Conservation (phyloP, 441 rosid species). For the Populus trichocarpa region DNA sequence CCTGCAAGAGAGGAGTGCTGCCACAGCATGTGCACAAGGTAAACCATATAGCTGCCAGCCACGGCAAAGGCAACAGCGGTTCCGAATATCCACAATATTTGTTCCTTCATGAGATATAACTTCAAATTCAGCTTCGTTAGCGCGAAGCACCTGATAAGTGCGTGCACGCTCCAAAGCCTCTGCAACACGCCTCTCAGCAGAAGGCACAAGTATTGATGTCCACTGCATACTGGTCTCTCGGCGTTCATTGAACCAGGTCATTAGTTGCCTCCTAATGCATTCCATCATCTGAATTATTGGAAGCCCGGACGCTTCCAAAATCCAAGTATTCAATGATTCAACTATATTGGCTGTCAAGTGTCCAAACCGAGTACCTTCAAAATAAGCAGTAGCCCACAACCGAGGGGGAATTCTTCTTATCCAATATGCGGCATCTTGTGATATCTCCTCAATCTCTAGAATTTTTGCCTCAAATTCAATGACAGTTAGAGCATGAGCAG, state of each 20-base stretch:
- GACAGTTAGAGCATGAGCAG: slow-evolving; percentile 85
- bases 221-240: slow-evolving; percentile 93
- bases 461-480: slow-evolving; percentile 90
- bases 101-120: slow-evolving; percentile 94
- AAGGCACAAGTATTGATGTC: slow-evolving; percentile 93
- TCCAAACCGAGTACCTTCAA: slow-evolving; percentile 89
- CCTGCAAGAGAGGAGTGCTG: slow-evolving; percentile 93
- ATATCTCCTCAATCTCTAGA: slow-evolving; percentile 81
- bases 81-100: slow-evolving; percentile 84
- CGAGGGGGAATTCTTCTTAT: slow-evolving; percentile 84
- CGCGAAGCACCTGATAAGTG: slow-evolving; percentile 87
- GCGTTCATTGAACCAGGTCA: slow-evolving; percentile 96
- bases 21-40: slow-evolving; percentile 96
- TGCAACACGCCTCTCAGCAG: slow-evolving; percentile 79
- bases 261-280: slow-evolving; percentile 88
- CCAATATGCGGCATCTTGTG: slow-evolving; percentile 96
- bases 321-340: slow-evolving; percentile 82
- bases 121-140: slow-evolving; percentile 95
- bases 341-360: slow-evolving; percentile 83
- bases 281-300: slow-evolving; percentile 98
- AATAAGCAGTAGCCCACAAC: slow-evolving; percentile 92
- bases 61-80: slow-evolving; percentile 84
- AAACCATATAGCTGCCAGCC: slow-evolving; percentile 97
- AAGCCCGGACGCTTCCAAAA: slow-evolving; percentile 90
- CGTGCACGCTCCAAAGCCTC: slow-evolving; percentile 90